Conservation (phyloP, 257 asterid species). For the Capsicum baccatum region DNA sequence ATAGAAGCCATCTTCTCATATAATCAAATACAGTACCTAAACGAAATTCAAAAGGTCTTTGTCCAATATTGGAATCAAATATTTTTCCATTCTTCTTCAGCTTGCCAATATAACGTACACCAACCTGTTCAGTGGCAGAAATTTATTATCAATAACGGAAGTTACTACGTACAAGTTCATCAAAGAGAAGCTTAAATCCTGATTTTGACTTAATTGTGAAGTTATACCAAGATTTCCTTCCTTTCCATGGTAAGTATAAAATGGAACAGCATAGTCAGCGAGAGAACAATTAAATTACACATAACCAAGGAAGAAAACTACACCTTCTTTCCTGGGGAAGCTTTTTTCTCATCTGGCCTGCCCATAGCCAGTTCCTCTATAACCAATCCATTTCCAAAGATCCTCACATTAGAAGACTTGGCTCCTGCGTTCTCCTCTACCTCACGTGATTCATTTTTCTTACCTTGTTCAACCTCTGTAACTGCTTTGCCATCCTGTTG, state of each 20-base stretch:
- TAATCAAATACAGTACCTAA: constrained; percentile 55
- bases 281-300: constrained; percentile 12
- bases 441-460: constrained; percentile 42
- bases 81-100: constrained; percentile 73
- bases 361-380: constrained; percentile 91
- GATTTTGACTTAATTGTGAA: not conserved
- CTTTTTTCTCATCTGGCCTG: constrained; percentile 87
- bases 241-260: not conserved
- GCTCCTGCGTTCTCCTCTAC: constrained; percentile 52
- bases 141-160: not conserved
- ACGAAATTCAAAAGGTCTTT: constrained; percentile 83
- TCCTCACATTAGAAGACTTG: constrained; percentile 66
- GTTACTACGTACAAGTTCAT: not conserved
- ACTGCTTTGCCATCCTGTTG: constrained; percentile 47
- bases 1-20: constrained; percentile 9
- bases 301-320: not conserved
- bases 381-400: constrained; percentile 82
- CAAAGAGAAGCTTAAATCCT: not conserved
- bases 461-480: constrained; percentile 44
- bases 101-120: constrained; percentile 79
- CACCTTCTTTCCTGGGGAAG: constrained; percentile 86
- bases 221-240: not conserved
- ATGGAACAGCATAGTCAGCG: not conserved
- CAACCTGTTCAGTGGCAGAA: constrained; percentile 55
- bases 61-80: constrained; percentile 80